A percentile compares a stretch with the other conserved stretches of the same genome.
Conservation (phyloP, 345 rosid genomes). For the Corchorus olitorius region DNA sequence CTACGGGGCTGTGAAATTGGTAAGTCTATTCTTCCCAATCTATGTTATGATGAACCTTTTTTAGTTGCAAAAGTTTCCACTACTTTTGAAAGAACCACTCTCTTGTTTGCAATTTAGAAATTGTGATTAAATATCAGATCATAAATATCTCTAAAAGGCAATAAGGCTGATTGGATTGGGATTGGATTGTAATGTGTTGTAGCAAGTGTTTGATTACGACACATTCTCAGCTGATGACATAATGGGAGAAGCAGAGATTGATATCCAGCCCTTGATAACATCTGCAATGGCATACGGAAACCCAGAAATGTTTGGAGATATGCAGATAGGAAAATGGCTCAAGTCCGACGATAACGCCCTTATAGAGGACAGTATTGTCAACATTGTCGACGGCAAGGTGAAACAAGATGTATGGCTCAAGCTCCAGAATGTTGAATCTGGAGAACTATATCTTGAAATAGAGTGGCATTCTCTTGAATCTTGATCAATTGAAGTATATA, state of each 20-base stretch:
- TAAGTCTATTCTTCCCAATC: conserved; percentile 25
- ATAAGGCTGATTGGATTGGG: neutral
- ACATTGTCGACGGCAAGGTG: conserved; percentile 93
- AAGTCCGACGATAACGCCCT: conserved; percentile 88
- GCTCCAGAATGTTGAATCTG: conserved; percentile 97
- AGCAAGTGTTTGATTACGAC: conserved; percentile 87
- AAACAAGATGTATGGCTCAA: conserved; percentile 66
- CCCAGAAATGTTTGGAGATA: conserved; percentile 82
- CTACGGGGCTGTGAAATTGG: conserved; percentile 67
- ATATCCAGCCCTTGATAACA: conserved; percentile 85
- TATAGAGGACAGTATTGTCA: conserved; percentile 75
- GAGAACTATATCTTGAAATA: conserved; percentile 71
- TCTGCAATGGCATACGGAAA: conserved; percentile 96
- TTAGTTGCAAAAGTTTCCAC: neutral
- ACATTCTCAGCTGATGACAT: conserved; percentile 96
- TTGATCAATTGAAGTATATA: conserved; percentile 55
- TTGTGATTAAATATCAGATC: neutral
- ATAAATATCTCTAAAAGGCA: neutral
- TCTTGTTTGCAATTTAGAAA: neutral
- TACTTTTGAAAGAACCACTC: neutral
- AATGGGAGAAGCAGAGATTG: conserved; percentile 98
- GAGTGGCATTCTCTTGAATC: conserved; percentile 88
- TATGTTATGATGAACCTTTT: neutral
- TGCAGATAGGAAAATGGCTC: conserved; percentile 98
- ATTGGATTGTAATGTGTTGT: conserved; percentile 26